A percentile compares a stretch with the other conserved stretches of the same genome.
phyloP scores from a whole-genome alignment of 164 flowering plant genomes.

The Platanus orientalis region DNA sequence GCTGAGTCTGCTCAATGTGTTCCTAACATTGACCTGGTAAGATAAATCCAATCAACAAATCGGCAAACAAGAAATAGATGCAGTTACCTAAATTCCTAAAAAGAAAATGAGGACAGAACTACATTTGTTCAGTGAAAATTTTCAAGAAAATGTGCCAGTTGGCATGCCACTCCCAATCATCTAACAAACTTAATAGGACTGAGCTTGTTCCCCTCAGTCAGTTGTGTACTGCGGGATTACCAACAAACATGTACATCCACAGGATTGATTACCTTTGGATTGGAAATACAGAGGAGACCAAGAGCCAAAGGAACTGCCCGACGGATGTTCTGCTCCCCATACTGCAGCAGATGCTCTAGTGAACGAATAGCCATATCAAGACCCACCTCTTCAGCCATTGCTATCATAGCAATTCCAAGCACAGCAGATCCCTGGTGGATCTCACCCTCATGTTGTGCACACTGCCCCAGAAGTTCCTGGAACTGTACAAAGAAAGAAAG shows the following conservation, averaged over 20 bases:
- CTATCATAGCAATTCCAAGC: slow-evolving; percentile 96
- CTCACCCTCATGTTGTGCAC: slow-evolving; percentile 91
- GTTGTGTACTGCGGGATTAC: neutral
- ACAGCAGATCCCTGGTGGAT: slow-evolving; percentile 98
- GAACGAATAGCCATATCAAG: slow-evolving; percentile 98
- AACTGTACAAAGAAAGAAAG: slow-evolving; percentile 43
- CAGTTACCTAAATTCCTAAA: too few relatives aligned
- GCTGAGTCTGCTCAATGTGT: slow-evolving; percentile 93
- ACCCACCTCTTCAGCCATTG: slow-evolving; percentile 99
- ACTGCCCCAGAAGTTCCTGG: slow-evolving; percentile 89
- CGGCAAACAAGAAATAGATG: neutral
- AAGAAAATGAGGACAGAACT: too few relatives aligned
- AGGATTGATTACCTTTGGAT: slow-evolving; percentile 73
- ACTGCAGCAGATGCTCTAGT: slow-evolving; percentile 89
- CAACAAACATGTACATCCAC: neutral
- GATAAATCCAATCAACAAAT: neutral
- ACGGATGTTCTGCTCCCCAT: slow-evolving; percentile 90
- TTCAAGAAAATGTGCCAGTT: too few relatives aligned
- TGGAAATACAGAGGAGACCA: slow-evolving; percentile 93
- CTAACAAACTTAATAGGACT: too few relatives aligned
- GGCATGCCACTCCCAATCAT: too few relatives aligned
- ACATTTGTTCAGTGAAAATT: too few relatives aligned
- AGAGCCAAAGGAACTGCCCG: slow-evolving; percentile 93
- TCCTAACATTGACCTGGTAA: slow-evolving; percentile 93
- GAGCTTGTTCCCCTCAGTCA: too few relatives aligned